phyloP scores from a whole-genome alignment of 2,329 filamentous ascomycete species.

The Colletotrichum paranaense region DNA sequence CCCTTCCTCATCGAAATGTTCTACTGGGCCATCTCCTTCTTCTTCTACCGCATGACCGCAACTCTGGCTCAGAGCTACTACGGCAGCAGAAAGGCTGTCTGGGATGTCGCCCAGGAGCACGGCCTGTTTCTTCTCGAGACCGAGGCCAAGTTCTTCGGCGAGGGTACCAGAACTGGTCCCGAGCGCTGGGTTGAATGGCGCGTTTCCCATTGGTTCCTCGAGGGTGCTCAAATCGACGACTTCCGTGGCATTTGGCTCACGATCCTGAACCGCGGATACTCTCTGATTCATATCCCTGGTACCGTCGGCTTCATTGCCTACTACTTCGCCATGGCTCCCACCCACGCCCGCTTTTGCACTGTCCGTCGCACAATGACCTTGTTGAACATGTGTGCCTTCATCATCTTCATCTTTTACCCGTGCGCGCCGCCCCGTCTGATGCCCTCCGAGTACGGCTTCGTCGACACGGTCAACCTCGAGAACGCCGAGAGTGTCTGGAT shows the following conservation, averaged over 20 bases:
- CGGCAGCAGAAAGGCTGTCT: conserved; percentile 49
- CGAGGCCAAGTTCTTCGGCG: conserved; percentile 61
- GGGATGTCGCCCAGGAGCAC: conserved; percentile 66
- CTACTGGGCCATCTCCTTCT: conserved; percentile 76
- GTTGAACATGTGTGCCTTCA: conserved; percentile 70
- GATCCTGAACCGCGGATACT: conserved; percentile 68
- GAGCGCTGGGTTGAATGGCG: conserved; percentile 56
- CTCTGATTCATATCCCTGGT: conserved; percentile 69
- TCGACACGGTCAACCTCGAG: conserved; percentile 68
- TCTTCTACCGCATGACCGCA: conserved; percentile 71
- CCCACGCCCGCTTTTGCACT: conserved; percentile 48
- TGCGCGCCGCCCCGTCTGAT: conserved; percentile 73
- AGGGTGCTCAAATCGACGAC: conserved; percentile 30
- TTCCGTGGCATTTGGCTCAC: conserved; percentile 52
- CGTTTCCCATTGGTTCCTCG: conserved; percentile 68
- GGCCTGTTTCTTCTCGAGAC: conserved; percentile 65
- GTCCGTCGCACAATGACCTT: conserved; percentile 61
- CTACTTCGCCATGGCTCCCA: conserved; percentile 69
- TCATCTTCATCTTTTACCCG: conserved; percentile 71
- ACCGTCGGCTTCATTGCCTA: conserved; percentile 72
- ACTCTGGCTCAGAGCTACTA: conserved; percentile 62
- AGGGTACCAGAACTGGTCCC: conserved; percentile 43
- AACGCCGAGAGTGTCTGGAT: conserved; percentile 73
- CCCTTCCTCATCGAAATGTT: conserved; percentile 80
- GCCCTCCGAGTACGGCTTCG: conserved; percentile 69